phyloP scores from a whole-genome alignment of 1,139 yeast species.

The Lodderomyces margitis region DNA sequence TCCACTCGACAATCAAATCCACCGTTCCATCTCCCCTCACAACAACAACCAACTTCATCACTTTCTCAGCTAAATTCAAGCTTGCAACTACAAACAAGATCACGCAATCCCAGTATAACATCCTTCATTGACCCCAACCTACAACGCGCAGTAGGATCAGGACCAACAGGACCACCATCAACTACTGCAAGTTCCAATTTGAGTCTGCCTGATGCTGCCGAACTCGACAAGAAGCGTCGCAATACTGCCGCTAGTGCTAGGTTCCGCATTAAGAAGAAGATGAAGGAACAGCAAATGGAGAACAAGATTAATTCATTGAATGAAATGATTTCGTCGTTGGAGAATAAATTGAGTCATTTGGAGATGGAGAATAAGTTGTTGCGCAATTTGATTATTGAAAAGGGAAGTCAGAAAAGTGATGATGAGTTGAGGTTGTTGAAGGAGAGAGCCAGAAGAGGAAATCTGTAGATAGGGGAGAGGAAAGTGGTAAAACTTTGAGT shows the following conservation, averaged over 20 bases:
- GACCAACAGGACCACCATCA: background rate
- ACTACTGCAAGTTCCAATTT: conserved; percentile 1
- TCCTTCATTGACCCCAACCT: conserved; percentile 2
- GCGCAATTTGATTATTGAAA: conserved; percentile 55
- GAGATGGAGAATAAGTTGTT: conserved; percentile 61
- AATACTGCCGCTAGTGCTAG: conserved; percentile 83
- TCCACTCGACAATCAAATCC: conserved; percentile 28
- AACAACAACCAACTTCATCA: background rate
- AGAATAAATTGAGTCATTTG: conserved; percentile 55
- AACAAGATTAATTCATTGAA: conserved; percentile 58
- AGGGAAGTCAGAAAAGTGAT: conserved; percentile 41
- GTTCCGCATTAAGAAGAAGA: conserved; percentile 75
- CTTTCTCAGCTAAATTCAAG: background rate
- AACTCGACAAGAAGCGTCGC: conserved; percentile 60
- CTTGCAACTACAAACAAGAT: background rate
- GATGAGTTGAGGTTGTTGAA: conserved; percentile 38
- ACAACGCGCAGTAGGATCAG: background rate
- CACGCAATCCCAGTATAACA: background rate
- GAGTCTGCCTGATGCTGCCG: conserved; percentile 9
- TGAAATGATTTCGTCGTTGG: conserved; percentile 59
- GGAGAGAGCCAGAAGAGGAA: conserved; percentile 29
- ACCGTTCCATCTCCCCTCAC: background rate
- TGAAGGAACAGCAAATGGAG: conserved; percentile 85
- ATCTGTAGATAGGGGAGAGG: conserved; percentile 2
- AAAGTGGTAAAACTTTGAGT: too few species aligned